Evolutionary conservation across 257 asterid genomes (phyloP), one percentile per base, ranked within the genome.

Genomic region (Buddleja alternifolia): DNA sequence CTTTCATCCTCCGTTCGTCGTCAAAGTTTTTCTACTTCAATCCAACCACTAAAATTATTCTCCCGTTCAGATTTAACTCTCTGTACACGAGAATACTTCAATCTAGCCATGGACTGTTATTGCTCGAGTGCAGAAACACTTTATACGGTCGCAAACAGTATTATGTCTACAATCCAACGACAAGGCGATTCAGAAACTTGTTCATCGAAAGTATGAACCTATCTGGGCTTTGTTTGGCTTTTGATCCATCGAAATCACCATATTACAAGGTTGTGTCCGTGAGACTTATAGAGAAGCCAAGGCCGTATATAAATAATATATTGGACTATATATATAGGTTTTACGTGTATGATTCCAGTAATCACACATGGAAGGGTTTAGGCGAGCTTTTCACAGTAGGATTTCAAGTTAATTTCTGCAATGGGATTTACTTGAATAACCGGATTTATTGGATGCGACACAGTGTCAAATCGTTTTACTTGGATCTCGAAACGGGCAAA

Each of bases 371-470:
- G 73, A 41, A n/a, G 46, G 1, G 6, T 7, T 4, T 29, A 8
- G 56, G 56, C 1, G 1, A 3, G 8, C 40, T 17, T n/a, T 55
- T n/a, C 3, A 5, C 65, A 5, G 39, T 41, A 12, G 6, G 6
- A 7, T 10, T 20, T 1, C 1, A 9, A 47, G 6, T n/a, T 0
- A 57, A 29, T 41, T 16, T 41, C 8, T n/a, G 10, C 23, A 69
- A 29, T 0, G 56, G 29, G 40, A 8, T 57, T 40, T 65, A 50
- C 71, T 66, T 70, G 70, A 71, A 76, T 8, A 44, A 68, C 0
- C 12, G 15, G 20, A 32, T 76, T 37, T 59, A 58, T 24, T 76
- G 73, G 70, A 64, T 76, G 15, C 44, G 60, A 11, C 40, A 24
- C 9, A 12, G 39, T 14, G 59, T 32, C 0, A 54, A 12, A 10